Evolutionary conservation across 306 rosid genomes (phyloP), one percentile per base, ranked within the genome.

Genomic region (Ammopiptanthus mongolicus): DNA sequence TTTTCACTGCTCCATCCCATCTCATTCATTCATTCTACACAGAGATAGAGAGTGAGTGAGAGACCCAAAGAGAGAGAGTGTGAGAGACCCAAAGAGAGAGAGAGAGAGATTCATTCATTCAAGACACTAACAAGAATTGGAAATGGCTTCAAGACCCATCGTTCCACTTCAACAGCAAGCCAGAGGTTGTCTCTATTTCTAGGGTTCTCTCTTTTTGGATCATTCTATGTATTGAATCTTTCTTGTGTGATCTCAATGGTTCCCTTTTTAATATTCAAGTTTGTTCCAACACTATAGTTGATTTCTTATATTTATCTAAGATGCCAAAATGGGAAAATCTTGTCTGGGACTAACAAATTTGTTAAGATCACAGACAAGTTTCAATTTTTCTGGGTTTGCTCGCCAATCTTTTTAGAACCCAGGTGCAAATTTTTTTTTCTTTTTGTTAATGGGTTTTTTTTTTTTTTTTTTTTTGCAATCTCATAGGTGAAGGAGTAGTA

Each of bases 131-230:
- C 44, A 41, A 41, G 5, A 9, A 2, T 13, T 12, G 11, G 47
- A 2, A 41, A 41, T 91, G 97, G 88, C 96, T 11, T 83, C 91
- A n/a, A 89, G 91, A 85, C 85, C 86, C 55, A 75, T 83, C 12
- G 84, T 83, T 83, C 91, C 86, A 28, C 91, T 83, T 83, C 91
- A 86, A 22, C 91, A 73, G 78, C 93, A 89, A 18, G 83, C 81
- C 51, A 83, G 89, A 86, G 91, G 97, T 91, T 0, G 7, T 10
- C 10, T 19, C 8, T 69, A 15, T 78, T 19, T 28, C 1, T 2
- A 56, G 44, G 22, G 15, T 18, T 57, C 48, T 8, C 3, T 72
- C 64, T 48, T 69, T 56, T 41, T 42, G 22, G 25, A 17, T 44
- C 22, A 9, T 65, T 65, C 28, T 22, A 15, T 53, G 61, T 51